Base-by-base conservation (phyloP, 2,329 filamentous ascomycete genomes). In the Endothia cerciana region DNA sequence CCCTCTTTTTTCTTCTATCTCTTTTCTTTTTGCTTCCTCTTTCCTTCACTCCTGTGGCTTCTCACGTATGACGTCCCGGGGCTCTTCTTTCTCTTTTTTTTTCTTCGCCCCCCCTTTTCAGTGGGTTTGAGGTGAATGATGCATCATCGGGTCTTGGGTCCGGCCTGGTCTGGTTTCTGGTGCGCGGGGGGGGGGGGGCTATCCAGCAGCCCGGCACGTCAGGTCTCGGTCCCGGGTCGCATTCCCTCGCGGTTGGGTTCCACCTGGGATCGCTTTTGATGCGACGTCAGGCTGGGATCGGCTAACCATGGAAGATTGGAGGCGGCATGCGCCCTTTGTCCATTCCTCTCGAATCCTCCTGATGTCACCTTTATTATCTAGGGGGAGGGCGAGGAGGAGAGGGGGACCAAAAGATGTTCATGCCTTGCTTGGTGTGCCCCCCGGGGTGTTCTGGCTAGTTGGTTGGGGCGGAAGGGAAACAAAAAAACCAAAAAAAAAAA, bases 171-270 rank as follows among this genome's bases (percentile, higher is more conserved):
- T 49, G 45, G 45, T 49, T 22, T 49, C 22, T 49, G 47, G 47
- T 25, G 25, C 28, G 10, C 22, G 11, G 28, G 22, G 51, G 51
- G 36, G 30, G 17, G n/a, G n/a, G n/a, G n/a, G n/a, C n/a, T n/a
- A n/a, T 36, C 51, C 51, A 55, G 51, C 47, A 15, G 28, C 1
- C 30, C 17, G 51, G 51, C 19, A 55, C 17, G 28, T 33, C n/a
- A 17, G 30, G 30, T 55, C 51, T 36, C 30, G 30, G 51, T n/a
- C 36, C n/a, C 30, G 51, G 51, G 51, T 55, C 51, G 30, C 51
- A 30, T 55, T 22, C 28, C 51, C 30, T 55, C 25, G 30, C n/a
- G 28, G 30, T n/a, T 19, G 6, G 49, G 51, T 15, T 7, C 30
- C 51, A 33, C 51, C 10, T 6, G 30, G 22, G n/a, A 28, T 36